phyloP scores from a whole-genome alignment of 2,329 filamentous ascomycete genomes.

The Arthrobotrys megalospora region DNA sequence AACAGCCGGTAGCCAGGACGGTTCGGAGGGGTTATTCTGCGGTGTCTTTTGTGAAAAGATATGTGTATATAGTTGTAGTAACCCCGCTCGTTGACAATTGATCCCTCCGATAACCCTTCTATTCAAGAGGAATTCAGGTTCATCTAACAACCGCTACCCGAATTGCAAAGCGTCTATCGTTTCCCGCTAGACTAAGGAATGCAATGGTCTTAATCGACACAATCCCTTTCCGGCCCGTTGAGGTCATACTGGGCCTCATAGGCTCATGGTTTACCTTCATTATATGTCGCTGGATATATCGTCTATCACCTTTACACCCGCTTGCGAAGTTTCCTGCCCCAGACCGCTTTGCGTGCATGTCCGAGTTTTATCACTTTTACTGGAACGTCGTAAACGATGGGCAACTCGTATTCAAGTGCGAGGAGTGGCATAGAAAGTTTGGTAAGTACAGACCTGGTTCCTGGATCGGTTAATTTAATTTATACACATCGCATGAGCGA shows the following conservation, averaged over 20 bases:
- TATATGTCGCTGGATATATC: slow-evolving; percentile 40
- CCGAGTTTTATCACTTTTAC: slow-evolving; percentile 42
- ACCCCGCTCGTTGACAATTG: neutral
- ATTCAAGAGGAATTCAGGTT: too few relatives aligned
- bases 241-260: neutral
- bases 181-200: neutral
- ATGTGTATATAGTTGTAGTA: neutral
- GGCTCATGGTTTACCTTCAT: slow-evolving; percentile 20
- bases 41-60: too few relatives aligned
- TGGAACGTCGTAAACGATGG: slow-evolving; percentile 25
- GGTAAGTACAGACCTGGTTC: slow-evolving; percentile 1
- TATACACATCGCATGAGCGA: neutral
- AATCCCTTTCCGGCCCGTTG: neutral
- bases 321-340: slow-evolving; percentile 46
- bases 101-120: too few relatives aligned
- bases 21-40: too few relatives aligned
- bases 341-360: slow-evolving; percentile 7
- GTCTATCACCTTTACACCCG: slow-evolving; percentile 39
- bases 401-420: slow-evolving; percentile 1
- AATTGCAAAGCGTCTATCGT: neutral
- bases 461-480: neutral
- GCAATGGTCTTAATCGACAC: neutral
- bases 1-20: too few relatives aligned
- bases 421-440: slow-evolving; percentile 38
- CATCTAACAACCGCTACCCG: neutral